Evolutionary conservation across 495 filamentous ascomycete genomes (phyloP), one percentile per base, ranked within the genome.

Genomic region (Astrocystis sublimbata): DNA sequence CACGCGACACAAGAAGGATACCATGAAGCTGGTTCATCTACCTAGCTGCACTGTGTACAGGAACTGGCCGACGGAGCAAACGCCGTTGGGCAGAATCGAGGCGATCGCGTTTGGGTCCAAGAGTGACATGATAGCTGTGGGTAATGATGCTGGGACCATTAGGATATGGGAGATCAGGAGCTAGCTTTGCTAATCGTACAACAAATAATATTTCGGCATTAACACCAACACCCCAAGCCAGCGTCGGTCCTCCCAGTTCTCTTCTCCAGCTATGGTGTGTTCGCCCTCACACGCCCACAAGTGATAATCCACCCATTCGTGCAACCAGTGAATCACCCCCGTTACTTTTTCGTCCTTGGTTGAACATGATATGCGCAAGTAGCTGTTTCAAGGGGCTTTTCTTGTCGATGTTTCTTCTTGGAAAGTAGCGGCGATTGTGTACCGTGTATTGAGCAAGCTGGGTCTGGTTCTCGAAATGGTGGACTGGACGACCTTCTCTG

Each of bases 21-120:
- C 92, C 2, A 71, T 98, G 71, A 80, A 90, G 73, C 75, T 98
- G 65, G 92, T 94, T 36, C 94, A 98, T 74, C 76, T 98, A 66
- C 93, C 93, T 1, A 90, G 84, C 61, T 96, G 92, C 71, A 96
- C 92, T 2, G 92, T 97, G 15, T 98, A 94, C 80, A 86, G 85
- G 68, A 98, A 98, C 75, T 98, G 94, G 94, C 94, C 94, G 21
- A 98, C 94, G 41, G 83, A 84, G 40, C 85, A 87, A 72, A 98
- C 94, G 57, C 93, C 96, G 9, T 70, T 98, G 61, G 96, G 96
- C 0, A 82, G 92, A 33, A 87, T 98, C 54, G 90, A 89, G 3
- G 83, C 87, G 1, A 86, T 97, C 46, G 89, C 91, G 19, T 92
- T 93, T 67, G 85, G 82, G n/a, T 84, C 84, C 6, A 75, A 78